A percentile compares a stretch with the other conserved stretches of the same genome.
phyloP scores from a whole-genome alignment of 768 basidiomycete genomes.

The Dictyophora rubrovolvata region DNA sequence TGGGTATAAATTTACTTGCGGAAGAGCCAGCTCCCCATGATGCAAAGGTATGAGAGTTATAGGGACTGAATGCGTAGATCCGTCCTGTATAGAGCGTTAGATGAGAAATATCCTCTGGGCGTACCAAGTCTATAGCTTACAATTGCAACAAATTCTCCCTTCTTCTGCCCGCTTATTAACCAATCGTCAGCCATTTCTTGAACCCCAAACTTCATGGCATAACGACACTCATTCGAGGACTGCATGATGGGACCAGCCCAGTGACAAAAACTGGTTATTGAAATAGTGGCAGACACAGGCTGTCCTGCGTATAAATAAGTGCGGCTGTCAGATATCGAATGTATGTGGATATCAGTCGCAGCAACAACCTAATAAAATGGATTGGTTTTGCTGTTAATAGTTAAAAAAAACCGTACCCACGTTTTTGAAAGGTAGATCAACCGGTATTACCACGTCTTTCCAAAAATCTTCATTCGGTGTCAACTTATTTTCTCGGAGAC shows the following conservation, averaged over 20 bases:
- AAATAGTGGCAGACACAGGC: slow-evolving; percentile 60
- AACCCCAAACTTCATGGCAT: slow-evolving; percentile 68
- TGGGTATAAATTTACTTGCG: slow-evolving; percentile 58
- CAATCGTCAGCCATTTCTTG: slow-evolving; percentile 76
- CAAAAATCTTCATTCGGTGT: slow-evolving; percentile 37
- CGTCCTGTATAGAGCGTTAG: slow-evolving; percentile 37
- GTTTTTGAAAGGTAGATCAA: slow-evolving; percentile 74
- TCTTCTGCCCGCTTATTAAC: slow-evolving; percentile 82
- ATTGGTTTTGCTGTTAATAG: slow-evolving; percentile 9
- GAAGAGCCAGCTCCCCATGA: slow-evolving; percentile 71
- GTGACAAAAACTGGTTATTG: slow-evolving; percentile 63
- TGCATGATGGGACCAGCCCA: slow-evolving; percentile 43
- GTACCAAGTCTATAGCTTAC: slow-evolving; percentile 32
- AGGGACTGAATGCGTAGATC: slow-evolving; percentile 43
- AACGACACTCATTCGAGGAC: slow-evolving; percentile 29
- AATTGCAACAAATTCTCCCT: slow-evolving; percentile 68
- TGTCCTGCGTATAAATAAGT: slow-evolving; percentile 68
- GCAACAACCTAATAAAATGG: slow-evolving; percentile 47
- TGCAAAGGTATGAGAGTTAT: slow-evolving; percentile 81
- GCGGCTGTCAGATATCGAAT: slow-evolving; percentile 30
- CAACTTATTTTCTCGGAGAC: slow-evolving; percentile 29
- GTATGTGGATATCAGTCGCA: slow-evolving; percentile 40
- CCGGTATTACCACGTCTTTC: slow-evolving; percentile 72
- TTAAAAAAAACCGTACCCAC: slow-evolving; percentile 32
- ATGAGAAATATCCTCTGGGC: neutral